phyloP scores from a whole-genome alignment of 257 asterid species.

The Asclepias syriaca region DNA sequence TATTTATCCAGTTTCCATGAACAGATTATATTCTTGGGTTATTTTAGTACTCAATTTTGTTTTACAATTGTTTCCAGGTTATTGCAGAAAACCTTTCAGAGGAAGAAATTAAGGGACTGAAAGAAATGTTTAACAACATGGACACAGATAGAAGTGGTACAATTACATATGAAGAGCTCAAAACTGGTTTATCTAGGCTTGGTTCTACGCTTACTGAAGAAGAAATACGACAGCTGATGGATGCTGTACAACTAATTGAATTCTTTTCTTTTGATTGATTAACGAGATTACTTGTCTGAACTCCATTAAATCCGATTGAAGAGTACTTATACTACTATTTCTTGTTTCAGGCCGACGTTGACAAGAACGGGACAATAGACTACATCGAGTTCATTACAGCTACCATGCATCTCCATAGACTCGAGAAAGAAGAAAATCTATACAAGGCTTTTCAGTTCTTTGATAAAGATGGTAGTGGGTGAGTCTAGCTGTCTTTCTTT shows the following conservation, averaged over 20 bases:
- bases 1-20: constrained; percentile 5
- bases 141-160: constrained; percentile 84
- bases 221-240: constrained; percentile 77
- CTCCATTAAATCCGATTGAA: background rate
- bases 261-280: background rate
- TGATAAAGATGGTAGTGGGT: constrained; percentile 80
- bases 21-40: background rate
- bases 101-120: constrained; percentile 80
- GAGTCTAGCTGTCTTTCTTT: background rate
- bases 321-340: too few relatives aligned
- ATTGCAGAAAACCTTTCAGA: constrained; percentile 78
- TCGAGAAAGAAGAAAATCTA: constrained; percentile 73
- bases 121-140: constrained; percentile 71
- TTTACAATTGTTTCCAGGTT: constrained; percentile 31
- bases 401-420: constrained; percentile 88
- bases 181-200: constrained; percentile 64
- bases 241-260: too few relatives aligned
- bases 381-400: constrained; percentile 80
- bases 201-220: constrained; percentile 75
- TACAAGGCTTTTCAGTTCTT: constrained; percentile 68
- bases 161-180: constrained; percentile 77
- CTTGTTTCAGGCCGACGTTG: constrained; percentile 74
- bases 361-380: constrained; percentile 75
- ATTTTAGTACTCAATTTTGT: background rate
- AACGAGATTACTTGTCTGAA: background rate